Evolutionary conservation across 2,329 filamentous ascomycete species (phyloP), one percentile per base, ranked within the genome.

Genomic region (Curvularia lunata): DNA sequence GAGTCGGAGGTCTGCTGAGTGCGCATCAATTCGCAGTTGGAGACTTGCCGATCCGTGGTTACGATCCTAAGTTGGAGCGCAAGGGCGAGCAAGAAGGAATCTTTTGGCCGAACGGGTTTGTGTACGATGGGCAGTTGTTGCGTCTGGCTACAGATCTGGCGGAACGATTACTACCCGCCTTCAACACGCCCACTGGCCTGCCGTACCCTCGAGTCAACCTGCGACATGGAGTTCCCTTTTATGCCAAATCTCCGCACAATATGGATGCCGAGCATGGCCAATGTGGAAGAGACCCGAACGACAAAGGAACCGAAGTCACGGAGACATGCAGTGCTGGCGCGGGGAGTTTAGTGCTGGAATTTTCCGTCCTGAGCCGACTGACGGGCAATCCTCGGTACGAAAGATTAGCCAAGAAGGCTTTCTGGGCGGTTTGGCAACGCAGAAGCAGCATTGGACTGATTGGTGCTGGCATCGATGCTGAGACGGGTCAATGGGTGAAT

Each of bases 281-380:
- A 55, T 84, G 82, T 61, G 71, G 73, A 42, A 73, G 80, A 28
- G 77, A 82, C 18, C 74, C 75, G 1, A 78, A 80, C 16, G 79
- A 79, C 32, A 73, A 81, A 28, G 77, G 81, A 7, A 73, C 76
- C 3, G 94, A 99, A 75, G 89, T 96, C 46, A 98, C 95, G 0
- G 95, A 98, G 78, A 99, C 92, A 0, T 99, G 95, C 78, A 97
- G 92, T 72, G 95, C 95, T 1, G 95, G 95, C 42, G 95, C 95
- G n/a, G 95, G 93, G 52, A 98, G 93, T 75, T 82, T 99, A 25
- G 91, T 97, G 2, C 84, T 99, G 1, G 95, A 99, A 73, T 97
- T 98, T 66, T 91, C 92, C 0, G 91, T 93, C 0, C 82, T 99
- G 46, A 97, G 92, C 70, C 86, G 95, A 23, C 82, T 99, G 46